Conservation (phyloP, 2,329 filamentous ascomycete species). For the Neopestalotiopsis sp. region DNA sequence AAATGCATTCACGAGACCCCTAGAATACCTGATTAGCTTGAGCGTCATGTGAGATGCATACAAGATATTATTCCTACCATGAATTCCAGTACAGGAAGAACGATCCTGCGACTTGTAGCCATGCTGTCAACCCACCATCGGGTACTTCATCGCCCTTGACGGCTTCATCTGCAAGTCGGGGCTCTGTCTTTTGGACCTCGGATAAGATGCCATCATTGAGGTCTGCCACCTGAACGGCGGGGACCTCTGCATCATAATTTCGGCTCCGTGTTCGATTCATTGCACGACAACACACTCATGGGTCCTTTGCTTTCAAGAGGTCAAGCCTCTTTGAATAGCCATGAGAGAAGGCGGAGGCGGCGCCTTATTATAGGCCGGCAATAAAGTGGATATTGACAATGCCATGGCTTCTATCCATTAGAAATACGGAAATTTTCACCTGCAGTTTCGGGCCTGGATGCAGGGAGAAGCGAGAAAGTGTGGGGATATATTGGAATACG, state of each 20-base stretch:
- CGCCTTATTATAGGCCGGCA: not conserved
- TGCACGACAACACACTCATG: not conserved
- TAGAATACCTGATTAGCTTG: conserved; percentile 22
- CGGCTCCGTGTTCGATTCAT: not conserved
- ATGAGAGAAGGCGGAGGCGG: not conserved
- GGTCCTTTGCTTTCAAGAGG: not conserved
- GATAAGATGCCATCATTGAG: conserved; percentile 9
- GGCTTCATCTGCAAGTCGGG: not conserved
- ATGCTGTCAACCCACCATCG: conserved; percentile 44
- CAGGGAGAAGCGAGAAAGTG: not conserved
- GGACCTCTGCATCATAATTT: not conserved
- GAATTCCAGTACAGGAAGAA: conserved; percentile 14
- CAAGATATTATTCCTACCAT: too few relatives aligned
- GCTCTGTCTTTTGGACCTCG: conserved; percentile 11
- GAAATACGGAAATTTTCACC: not conserved
- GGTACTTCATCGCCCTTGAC: conserved; percentile 21
- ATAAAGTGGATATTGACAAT: not conserved
- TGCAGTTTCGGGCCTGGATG: conserved; percentile 12
- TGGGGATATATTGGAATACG: not conserved
- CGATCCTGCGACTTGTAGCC: conserved; percentile 47
- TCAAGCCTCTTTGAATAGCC: not conserved
- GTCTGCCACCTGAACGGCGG: not conserved
- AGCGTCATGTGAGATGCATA: too few relatives aligned
- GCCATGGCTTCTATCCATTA: not conserved
- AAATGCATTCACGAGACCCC: conserved; percentile 15